phyloP scores from a whole-genome alignment of 2,329 filamentous ascomycete genomes.

The Paracorniculantispora psalliotae region DNA sequence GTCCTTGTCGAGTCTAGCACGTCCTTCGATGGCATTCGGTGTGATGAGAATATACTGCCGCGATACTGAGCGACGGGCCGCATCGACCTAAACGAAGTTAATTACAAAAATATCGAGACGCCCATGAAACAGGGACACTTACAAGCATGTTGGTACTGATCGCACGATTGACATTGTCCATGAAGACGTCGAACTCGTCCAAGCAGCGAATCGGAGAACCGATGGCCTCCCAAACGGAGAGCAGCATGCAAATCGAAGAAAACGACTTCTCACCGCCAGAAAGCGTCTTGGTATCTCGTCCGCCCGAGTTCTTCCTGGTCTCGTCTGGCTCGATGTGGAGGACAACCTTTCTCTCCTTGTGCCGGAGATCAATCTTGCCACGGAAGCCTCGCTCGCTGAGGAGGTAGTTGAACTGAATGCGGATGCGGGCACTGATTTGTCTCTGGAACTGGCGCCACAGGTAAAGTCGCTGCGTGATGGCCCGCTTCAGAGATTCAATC shows the following conservation, averaged over 20 bases:
- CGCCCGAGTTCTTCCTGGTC: constrained; percentile 63
- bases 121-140: constrained; percentile 37
- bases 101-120: neutral
- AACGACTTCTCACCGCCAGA: constrained; percentile 98
- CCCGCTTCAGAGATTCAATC: constrained; percentile 44
- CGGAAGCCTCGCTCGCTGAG: constrained; percentile 86
- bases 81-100: constrained; percentile 59
- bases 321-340: constrained; percentile 69
- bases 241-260: constrained; percentile 87
- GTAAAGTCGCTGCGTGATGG: constrained; percentile 63
- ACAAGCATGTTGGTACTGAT: constrained; percentile 93
- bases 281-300: constrained; percentile 82
- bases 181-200: constrained; percentile 98
- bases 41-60: constrained; percentile 96
- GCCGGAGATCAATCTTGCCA: constrained; percentile 74
- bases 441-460: constrained; percentile 80
- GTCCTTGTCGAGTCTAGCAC: constrained; percentile 56
- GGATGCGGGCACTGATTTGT: constrained; percentile 78
- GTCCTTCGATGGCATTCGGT: constrained; percentile 72
- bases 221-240: constrained; percentile 97
- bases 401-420: constrained; percentile 81
- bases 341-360: constrained; percentile 67
- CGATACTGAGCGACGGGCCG: constrained; percentile 80
- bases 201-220: constrained; percentile 90
- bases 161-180: constrained; percentile 94